Percentiles rank a stretch among this genome's conserved stretches.
Conservation (phyloP, 768 basidiomycete genomes). For the Tremella fuciformis region DNA sequence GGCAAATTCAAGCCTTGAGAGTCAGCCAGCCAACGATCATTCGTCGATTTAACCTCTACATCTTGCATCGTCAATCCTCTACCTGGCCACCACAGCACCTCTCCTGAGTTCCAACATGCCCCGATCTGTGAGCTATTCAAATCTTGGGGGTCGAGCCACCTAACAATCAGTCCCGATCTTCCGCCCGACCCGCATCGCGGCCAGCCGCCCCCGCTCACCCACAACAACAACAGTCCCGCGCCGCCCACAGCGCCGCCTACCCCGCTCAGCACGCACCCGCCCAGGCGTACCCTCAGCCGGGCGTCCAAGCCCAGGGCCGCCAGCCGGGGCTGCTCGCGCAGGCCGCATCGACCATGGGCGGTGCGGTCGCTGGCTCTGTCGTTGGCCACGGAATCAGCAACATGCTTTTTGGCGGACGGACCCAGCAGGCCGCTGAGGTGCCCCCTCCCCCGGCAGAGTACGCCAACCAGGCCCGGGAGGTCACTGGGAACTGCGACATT, state of each 20-base stretch:
- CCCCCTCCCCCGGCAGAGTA: conserved; percentile 41
- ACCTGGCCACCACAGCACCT: too few relatives aligned
- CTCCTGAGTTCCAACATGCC: too few relatives aligned
- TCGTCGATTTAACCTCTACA: too few relatives aligned
- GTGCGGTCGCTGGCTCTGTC: conserved; percentile 49
- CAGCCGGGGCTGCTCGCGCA: conserved; percentile 50
- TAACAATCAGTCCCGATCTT: conserved; percentile 24
- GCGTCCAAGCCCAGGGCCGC: conserved; percentile 22
- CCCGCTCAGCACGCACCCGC: conserved; percentile 29
- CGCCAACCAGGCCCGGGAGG: conserved; percentile 29
- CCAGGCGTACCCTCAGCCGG: conserved; percentile 16
- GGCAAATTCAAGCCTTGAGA: too few relatives aligned
- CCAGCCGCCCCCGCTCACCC: conserved; percentile 30
- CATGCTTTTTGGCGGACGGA: conserved; percentile 50
- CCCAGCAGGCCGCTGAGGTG: conserved; percentile 25
- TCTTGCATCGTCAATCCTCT: too few relatives aligned
- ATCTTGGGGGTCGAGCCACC: too few relatives aligned
- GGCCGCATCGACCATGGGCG: conserved; percentile 50
- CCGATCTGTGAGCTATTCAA: conserved; percentile 5
- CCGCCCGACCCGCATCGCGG: conserved; percentile 46
- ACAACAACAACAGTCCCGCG: conserved; percentile 20
- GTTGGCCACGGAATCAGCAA: conserved; percentile 51
- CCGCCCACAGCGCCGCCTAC: conserved; percentile 23
- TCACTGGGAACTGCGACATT: conserved; percentile 43
- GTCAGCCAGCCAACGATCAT: too few relatives aligned